Base-by-base conservation (phyloP, 768 basidiomycete genomes). In the Boletus rufocinnamomeus region DNA sequence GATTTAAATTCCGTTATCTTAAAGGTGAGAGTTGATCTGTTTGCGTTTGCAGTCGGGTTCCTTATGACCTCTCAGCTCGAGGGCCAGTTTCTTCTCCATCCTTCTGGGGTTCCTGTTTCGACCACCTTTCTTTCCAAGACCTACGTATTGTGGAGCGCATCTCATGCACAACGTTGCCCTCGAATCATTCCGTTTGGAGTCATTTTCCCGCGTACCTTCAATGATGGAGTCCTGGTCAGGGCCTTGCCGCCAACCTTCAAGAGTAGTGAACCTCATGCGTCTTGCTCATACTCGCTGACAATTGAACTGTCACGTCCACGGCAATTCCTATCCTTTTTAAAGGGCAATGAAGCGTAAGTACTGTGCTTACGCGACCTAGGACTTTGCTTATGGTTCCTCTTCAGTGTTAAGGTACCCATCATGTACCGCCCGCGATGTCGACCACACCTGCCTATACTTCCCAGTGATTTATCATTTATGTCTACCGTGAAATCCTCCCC, bases 401-500 rank as follows among this genome's bases (percentile, higher is more conserved):
- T 35, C 43, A 86, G 85, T 27, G 65, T 86, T 37, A 69, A 68
- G 21, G 69, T 84, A 3, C 81, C 80, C 1, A 76, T 89, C 54
- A 68, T 69, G 6, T 87, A 88, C 60, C 62, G 59, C 43, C 87
- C 86, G 9, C 80, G 80, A 46, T 78, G 78, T 50, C 79, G 84
- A n/a, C 79, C 88, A 0, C 75, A 76, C 53, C 76, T 80, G 14
- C 83, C 87, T 4, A 82, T 86, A 40, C 66, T 83, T 14, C 69
- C 77, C 1, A 64, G 58, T 4, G 72, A 72, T 14, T 73, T 78
- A 1, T 72, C 78, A 27, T 85, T 89, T 66, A 77, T 86, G 59
- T 80, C 81, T 0, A 80, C 81, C 3, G 69, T 89, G 55, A 88
- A 88, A 67, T 74, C 77, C 0, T 75, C 79, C 4, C 87, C 88